These are phyloP conservation scores for Xylaria sp. DNA, from an alignment of 2,329 filamentous ascomycete genomes.

Conservation along the genomic window DNA sequence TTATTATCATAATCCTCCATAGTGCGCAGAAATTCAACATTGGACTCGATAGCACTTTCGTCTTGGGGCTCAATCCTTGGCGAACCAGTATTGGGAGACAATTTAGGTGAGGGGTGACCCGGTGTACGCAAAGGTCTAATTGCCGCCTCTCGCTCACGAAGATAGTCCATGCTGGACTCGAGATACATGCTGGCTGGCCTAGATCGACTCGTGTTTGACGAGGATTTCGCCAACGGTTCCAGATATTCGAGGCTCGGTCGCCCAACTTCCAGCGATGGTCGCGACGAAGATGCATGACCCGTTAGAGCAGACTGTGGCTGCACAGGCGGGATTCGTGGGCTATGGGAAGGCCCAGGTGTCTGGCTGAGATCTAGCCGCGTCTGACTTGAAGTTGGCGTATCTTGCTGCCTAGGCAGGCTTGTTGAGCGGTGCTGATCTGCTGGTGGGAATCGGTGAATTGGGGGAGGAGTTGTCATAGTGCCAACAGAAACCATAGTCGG, in stretches of 20 bases:
- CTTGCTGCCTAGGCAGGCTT: slow-evolving; percentile 53
- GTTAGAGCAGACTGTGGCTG: slow-evolving; percentile 50
- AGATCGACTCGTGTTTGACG: slow-evolving; percentile 62
- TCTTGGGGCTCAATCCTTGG: slow-evolving; percentile 60
- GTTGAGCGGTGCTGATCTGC: slow-evolving; percentile 53
- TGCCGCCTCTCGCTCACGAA: slow-evolving; percentile 78
- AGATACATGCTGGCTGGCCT: slow-evolving; percentile 86
- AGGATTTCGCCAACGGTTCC: slow-evolving; percentile 70
- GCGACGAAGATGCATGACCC: slow-evolving; percentile 60
- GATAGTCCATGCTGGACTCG: slow-evolving; percentile 82
- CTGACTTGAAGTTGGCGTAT: slow-evolving; percentile 42
- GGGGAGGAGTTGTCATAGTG: slow-evolving; percentile 76
- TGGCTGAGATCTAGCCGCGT: slow-evolving; percentile 42
- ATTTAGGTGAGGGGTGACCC: slow-evolving; percentile 49
- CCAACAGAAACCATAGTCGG: slow-evolving; percentile 68
- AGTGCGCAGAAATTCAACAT: slow-evolving; percentile 83
- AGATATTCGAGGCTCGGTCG: slow-evolving; percentile 72
- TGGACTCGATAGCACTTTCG: slow-evolving; percentile 77
- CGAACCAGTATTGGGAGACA: slow-evolving; percentile 54
- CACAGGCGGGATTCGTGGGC: slow-evolving; percentile 49
- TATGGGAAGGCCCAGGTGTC: slow-evolving; percentile 43
- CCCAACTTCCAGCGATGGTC: slow-evolving; percentile 77
- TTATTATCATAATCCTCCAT: slow-evolving; percentile 74
- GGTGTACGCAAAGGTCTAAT: slow-evolving; percentile 54
- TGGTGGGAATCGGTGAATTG: slow-evolving; percentile 56